Evolutionary conservation across 495 filamentous ascomycete species (phyloP), one percentile per base, ranked within the genome.

Genomic region (Talaromyces trachyspermus): DNA sequence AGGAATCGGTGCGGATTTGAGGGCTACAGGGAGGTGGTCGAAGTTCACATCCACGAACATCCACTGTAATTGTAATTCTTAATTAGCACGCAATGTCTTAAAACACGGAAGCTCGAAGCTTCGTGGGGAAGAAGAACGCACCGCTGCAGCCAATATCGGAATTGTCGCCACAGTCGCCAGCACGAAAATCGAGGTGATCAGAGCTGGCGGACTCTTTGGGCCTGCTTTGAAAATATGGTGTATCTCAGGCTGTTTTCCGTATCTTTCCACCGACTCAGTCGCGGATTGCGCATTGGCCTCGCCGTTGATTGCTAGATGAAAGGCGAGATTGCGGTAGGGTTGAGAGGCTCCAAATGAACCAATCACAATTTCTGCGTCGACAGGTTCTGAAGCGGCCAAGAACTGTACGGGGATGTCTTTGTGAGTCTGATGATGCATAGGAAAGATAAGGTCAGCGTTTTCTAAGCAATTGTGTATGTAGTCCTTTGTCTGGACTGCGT

Each of bases 401-500:
- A 97, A 78, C 67, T 94, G 89, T 30, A 81, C 50, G 22, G 92
- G 94, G 48, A 98, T 77, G 59, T 96, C 92, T 70, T 89, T 92
- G 49, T 90, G 86, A 39, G 81, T 78, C 91, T 95, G 62, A 36
- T 51, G 38, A 20, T 27, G 43, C 18, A 38, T 47, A 9, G 14
- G 7, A 27, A 11, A n/a, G 19, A 36, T 52, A 49, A 53, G 53
- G 18, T 48, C 32, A 23, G 19, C 40, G 11, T 7, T 25, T 24
- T 48, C 32, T 2, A 19, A 18, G 23, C 1, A 46, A n/a, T n/a
- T n/a, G n/a, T n/a, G n/a, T n/a, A n/a, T n/a, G n/a, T n/a, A n/a
- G n/a, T n/a, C n/a, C n/a, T n/a, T n/a, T n/a, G n/a, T n/a, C n/a
- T n/a, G n/a, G n/a, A n/a, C n/a, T n/a, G n/a, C n/a, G n/a, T n/a